Evolutionary conservation across 2,329 filamentous ascomycete species (phyloP).

Genomic region (Trichoderma harzianum): DNA sequence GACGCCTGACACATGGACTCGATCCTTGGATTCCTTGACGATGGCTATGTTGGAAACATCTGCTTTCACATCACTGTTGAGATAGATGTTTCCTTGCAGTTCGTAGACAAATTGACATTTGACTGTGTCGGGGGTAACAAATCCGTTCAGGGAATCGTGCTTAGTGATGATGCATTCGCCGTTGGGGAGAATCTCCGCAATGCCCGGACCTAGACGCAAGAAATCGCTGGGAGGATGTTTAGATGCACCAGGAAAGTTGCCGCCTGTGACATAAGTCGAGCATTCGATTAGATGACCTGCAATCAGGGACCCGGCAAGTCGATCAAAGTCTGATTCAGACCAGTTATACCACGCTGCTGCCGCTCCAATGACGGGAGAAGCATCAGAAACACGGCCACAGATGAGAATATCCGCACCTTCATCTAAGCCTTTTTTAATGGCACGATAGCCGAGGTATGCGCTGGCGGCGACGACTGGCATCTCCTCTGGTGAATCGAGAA

Average conservation of each 20-base stretch:
- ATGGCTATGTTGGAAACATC: conserved; percentile 36
- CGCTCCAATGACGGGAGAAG: conserved; percentile 48
- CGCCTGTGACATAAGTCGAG: conserved; percentile 48
- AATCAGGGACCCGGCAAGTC: conserved; percentile 44
- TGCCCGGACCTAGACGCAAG: conserved; percentile 43
- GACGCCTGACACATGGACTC: conserved; percentile 40
- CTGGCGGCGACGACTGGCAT: conserved; percentile 34
- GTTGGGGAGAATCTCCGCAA: conserved; percentile 45
- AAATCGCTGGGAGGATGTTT: conserved; percentile 22
- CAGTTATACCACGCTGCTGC: conserved; percentile 53
- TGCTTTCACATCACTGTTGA: conserved; percentile 48
- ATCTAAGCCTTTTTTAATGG: conserved; percentile 38
- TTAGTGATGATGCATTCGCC: conserved; percentile 49
- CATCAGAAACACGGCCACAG: conserved; percentile 43
- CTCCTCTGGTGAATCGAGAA: conserved; percentile 20
- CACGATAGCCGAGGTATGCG: conserved; percentile 50
- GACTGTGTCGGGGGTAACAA: conserved; percentile 36
- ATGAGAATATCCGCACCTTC: conserved; percentile 41
- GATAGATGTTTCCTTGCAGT: conserved; percentile 45
- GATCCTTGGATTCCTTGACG: conserved; percentile 33
- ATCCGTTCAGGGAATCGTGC: conserved; percentile 42
- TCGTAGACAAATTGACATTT: conserved; percentile 49
- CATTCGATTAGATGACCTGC: conserved; percentile 52
- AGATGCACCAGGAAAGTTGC: conserved; percentile 47
- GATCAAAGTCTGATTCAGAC: conserved; percentile 42